phyloP scores from a whole-genome alignment of 2,329 filamentous ascomycete species.

The Botrytis fragariae region DNA sequence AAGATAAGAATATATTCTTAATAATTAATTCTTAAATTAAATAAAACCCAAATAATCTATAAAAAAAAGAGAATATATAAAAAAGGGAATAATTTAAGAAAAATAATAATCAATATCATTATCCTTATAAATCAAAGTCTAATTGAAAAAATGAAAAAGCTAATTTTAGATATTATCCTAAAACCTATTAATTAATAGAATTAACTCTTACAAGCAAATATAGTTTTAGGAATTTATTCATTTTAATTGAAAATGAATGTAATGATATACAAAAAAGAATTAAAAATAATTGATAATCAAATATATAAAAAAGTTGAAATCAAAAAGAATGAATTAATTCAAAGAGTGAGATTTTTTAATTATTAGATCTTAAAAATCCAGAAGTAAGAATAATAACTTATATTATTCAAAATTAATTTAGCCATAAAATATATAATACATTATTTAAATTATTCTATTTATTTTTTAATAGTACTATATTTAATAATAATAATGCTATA shows the following conservation, averaged over 20 bases:
- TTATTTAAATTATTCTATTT: accelerated
- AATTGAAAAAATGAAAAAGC: accelerated
- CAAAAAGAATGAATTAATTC: too few species aligned
- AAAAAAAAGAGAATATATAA: accelerated
- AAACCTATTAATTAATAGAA: accelerated
- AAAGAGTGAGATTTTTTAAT: too few species aligned
- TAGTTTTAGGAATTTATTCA: too few species aligned
- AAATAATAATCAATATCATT: accelerated
- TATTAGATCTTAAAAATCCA: accelerated
- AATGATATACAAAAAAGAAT: too few species aligned
- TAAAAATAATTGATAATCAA: accelerated
- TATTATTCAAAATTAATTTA: too few species aligned
- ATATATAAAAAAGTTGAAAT: accelerated
- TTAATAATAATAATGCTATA: too few species aligned
- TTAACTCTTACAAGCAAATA: accelerated
- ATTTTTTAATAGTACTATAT: too few species aligned
- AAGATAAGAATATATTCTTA: accelerated
- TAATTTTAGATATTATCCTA: accelerated
- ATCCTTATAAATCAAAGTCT: accelerated
- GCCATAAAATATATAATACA: too few species aligned
- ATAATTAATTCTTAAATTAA: too few species aligned
- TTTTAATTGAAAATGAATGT: too few species aligned
- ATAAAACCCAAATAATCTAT: accelerated
- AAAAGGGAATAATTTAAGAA: accelerated
- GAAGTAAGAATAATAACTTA: accelerated